Base-by-base conservation (phyloP, 148 eudicot species). In the Vaccinium myrtillus region DNA sequence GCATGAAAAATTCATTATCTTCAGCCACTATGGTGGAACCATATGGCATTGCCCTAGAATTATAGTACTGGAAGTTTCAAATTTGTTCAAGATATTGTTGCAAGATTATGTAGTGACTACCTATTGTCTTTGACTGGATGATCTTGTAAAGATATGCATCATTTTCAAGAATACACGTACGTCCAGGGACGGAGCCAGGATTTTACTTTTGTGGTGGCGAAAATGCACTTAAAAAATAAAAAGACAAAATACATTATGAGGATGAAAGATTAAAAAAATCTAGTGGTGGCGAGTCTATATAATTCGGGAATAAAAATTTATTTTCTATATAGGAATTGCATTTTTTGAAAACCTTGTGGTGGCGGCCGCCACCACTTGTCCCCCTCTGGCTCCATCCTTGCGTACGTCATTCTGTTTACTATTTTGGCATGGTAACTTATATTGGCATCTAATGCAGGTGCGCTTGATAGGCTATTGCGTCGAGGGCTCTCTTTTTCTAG, bases 391-490 rank as follows among this genome's bases (percentile, higher is more conserved):
- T n/a, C n/a, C n/a, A n/a, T n/a, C n/a, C n/a, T n/a, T n/a, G n/a
- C 7, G 6, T 14, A 13, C 19, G 46, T 25, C 12, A 59, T 19
- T 83, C 51, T 25, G 48, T 56, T 70, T 23, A 65, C 15, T 25
- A 9, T 65, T 39, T 67, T 77, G n/a, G 80, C 87, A 30, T 67
- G 75, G 8, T 18, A 79, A 50, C 25, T 16, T 58, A 71, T 59
- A 80, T 75, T 25, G 19, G 49, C 61, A 61, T 36, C 32, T 82
- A 77, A 46, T 90, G 87, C 91, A 94, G 97, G 97, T 94, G 63
- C 97, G 95, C 84, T 90, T 95, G 89, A 95, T 95, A 75, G 98
- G 98, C 46, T 95, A 94, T 87, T 95, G 95, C 84, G 93, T 92
- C 9, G 93, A 93, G 88, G 91, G 88, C 69, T 95, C 95, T 71